Conservation (phyloP, 2,329 filamentous ascomycete genomes). For the Onygenales sp. region DNA sequence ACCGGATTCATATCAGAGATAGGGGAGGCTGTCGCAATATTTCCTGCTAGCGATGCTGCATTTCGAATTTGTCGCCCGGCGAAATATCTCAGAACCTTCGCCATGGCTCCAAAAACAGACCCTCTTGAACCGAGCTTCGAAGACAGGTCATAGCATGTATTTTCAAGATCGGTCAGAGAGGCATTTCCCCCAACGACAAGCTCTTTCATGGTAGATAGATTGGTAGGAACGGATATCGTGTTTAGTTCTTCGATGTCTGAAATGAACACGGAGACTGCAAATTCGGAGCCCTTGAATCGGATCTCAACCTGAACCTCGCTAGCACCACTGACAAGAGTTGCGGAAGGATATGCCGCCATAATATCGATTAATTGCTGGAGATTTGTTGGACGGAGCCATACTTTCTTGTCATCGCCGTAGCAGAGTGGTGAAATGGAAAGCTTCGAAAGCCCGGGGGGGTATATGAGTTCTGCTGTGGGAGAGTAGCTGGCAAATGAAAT, state of each 20-base stretch:
- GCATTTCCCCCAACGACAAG: conserved; percentile 79
- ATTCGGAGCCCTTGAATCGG: conserved; percentile 81
- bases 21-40: conserved; percentile 75
- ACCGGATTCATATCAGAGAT: conserved; percentile 86
- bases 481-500: conserved; percentile 82
- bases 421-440: conserved; percentile 66
- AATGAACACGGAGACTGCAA: conserved; percentile 73
- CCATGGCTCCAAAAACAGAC: conserved; percentile 69
- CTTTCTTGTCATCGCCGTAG: conserved; percentile 79
- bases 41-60: conserved; percentile 78
- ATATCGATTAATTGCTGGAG: conserved; percentile 73
- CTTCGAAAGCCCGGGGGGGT: conserved; percentile 67
- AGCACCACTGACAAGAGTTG: conserved; percentile 81
- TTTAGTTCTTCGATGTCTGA: conserved; percentile 76
- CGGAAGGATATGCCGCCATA: conserved; percentile 65
- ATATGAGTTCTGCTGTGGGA: conserved; percentile 79
- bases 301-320: conserved; percentile 89
- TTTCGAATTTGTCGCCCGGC: conserved; percentile 85
- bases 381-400: conserved; percentile 73
- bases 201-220: conserved; percentile 34
- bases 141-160: conserved; percentile 61
- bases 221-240: conserved; percentile 60
- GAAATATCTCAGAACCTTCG: conserved; percentile 81
- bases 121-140: conserved; percentile 57
- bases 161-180: conserved; percentile 70